These are phyloP conservation scores for Angomonas deanei DNA, from an alignment of 208 protist species.

Conservation along the genomic window DNA sequence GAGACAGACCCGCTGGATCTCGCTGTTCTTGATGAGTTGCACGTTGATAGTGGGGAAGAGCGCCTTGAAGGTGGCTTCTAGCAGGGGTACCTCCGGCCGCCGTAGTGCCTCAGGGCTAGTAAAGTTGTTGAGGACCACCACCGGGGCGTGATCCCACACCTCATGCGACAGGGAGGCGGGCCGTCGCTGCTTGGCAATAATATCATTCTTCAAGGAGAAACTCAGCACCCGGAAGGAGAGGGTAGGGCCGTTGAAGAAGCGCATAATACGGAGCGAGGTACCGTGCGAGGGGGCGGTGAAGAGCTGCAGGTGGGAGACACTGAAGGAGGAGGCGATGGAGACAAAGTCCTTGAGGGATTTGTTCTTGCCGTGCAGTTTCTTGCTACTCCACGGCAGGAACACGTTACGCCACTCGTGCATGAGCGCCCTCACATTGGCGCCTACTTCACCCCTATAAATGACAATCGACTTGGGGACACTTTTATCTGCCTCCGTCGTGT, in stretches of 20 bases:
- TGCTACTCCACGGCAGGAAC: constrained; percentile 88
- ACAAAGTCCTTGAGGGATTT: constrained; percentile 88
- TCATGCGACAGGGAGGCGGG: constrained; percentile 41
- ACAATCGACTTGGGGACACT: constrained; percentile 87
- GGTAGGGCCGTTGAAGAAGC: constrained; percentile 87
- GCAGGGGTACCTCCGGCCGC: constrained; percentile 68
- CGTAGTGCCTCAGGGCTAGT: constrained; percentile 53
- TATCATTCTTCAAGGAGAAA: constrained; percentile 82
- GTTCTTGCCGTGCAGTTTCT: constrained; percentile 85
- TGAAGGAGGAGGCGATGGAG: constrained; percentile 70
- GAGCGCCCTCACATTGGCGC: constrained; percentile 61
- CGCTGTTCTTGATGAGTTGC: constrained; percentile 66
- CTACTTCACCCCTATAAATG: constrained; percentile 86
- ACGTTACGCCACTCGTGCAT: constrained; percentile 90
- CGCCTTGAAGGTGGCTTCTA: constrained; percentile 81
- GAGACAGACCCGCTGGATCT: constrained; percentile 81
- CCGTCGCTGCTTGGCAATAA: constrained; percentile 69
- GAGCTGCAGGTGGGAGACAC: constrained; percentile 82
- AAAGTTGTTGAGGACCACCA: constrained; percentile 92
- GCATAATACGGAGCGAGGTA: constrained; percentile 86
- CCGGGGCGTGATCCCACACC: constrained; percentile 80
- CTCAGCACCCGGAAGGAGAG: constrained; percentile 83
- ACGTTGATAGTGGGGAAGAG: constrained; percentile 83
- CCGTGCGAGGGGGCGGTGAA: constrained; percentile 80
- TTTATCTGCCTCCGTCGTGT: constrained; percentile 87